phyloP scores from a whole-genome alignment of 2,329 filamentous ascomycete species.

The Botrytis cinerea region DNA sequence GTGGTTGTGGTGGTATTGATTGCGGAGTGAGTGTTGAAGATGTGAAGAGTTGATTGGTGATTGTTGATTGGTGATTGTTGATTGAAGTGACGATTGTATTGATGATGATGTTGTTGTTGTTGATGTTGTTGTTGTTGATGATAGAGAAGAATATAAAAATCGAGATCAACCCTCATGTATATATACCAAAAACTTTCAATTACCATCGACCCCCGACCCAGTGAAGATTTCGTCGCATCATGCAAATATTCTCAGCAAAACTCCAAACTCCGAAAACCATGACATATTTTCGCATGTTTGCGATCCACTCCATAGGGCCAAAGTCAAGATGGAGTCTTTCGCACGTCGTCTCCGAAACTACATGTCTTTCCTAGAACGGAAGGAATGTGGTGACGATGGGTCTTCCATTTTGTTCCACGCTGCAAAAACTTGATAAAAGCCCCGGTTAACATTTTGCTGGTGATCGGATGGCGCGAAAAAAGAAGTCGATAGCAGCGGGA shows the following conservation, averaged over 20 bases:
- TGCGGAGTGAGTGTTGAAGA: not conserved
- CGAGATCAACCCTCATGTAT: not conserved
- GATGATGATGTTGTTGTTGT: not conserved
- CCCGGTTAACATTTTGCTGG: not conserved
- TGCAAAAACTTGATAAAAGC: not conserved
- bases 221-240: not conserved
- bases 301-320: constrained; percentile 17
- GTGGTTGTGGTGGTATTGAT: not conserved
- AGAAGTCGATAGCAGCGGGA: constrained; percentile 6
- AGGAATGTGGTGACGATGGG: not conserved
- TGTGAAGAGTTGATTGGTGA: constrained; percentile 3
- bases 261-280: constrained; percentile 16
- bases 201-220: not conserved
- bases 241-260: constrained; percentile 10
- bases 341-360: not conserved
- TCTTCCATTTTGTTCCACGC: not conserved
- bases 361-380: not conserved
- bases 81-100: constrained; percentile 15
- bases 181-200: not conserved
- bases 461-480: not conserved
- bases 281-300: not conserved
- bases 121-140: constrained; percentile 4
- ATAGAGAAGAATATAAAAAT: constrained; percentile 11
- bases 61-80: not conserved
- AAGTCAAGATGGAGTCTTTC: not conserved